These are phyloP conservation scores for Thuidium tamariscinum DNA, from an alignment of 225 moss, liverwort and hornwort species.

Conservation along the genomic window DNA sequence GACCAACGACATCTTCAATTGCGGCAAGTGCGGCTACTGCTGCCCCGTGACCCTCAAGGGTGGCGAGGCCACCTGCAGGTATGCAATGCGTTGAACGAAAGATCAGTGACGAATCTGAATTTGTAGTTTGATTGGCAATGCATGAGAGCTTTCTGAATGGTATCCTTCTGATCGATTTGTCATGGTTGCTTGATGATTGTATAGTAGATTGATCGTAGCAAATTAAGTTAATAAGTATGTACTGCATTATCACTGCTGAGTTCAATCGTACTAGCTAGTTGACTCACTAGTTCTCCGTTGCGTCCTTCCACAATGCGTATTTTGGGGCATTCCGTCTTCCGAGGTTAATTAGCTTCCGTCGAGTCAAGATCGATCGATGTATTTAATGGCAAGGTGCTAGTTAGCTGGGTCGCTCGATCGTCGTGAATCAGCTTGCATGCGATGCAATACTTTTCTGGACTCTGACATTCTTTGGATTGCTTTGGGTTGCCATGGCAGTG, in stretches of 20 bases:
- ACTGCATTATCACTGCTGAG: neutral
- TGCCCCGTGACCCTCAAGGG: neutral
- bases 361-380: neutral
- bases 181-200: neutral
- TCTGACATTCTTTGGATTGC: neutral
- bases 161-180: neutral
- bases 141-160: neutral
- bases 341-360: too few species aligned
- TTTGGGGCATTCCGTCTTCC: neutral
- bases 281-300: neutral
- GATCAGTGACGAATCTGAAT: too few species aligned
- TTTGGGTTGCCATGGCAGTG: neutral
- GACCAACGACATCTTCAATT: neutral
- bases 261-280: neutral
- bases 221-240: fast-evolving
- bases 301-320: neutral
- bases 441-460: neutral
- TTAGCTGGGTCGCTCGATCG: neutral
- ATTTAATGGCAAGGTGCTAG: neutral
- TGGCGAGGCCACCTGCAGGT: conserved; percentile 9
- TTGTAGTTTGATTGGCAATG: too few species aligned
- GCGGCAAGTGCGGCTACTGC: neutral
- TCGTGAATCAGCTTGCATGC: neutral
- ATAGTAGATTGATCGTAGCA: neutral
- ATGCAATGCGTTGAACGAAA: neutral